Percentiles rank a stretch among this genome's conserved stretches.
Evolutionary conservation across 2,329 filamentous ascomycete species (phyloP).

Genomic region (Cladosporium velox): DNA sequence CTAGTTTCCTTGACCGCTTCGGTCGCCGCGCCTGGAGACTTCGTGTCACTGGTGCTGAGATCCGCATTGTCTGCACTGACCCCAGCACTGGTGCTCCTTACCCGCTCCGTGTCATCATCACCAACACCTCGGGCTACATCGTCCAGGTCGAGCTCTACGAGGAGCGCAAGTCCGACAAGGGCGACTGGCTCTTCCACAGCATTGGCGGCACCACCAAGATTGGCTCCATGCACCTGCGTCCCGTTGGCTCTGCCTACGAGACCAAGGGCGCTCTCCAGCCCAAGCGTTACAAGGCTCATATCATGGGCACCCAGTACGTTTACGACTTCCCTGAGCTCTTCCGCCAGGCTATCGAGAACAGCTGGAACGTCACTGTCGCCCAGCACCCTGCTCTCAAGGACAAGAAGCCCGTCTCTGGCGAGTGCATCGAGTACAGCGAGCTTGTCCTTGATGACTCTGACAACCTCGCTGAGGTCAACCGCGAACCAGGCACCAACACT

Average conservation of each 20-base stretch:
- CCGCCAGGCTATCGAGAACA: conserved; percentile 95
- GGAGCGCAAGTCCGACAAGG: conserved; percentile 96
- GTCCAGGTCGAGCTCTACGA: conserved; percentile 97
- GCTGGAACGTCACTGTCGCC: conserved; percentile 76
- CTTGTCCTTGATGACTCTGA: conserved; percentile 93
- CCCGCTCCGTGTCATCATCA: conserved; percentile 93
- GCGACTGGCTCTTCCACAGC: conserved; percentile 97
- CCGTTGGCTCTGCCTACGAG: conserved; percentile 88
- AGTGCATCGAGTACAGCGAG: conserved; percentile 92
- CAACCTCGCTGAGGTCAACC: conserved; percentile 87
- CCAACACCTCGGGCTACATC: conserved; percentile 96
- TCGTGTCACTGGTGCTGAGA: conserved; percentile 94
- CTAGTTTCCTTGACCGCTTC: conserved; percentile 94
- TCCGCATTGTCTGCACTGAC: conserved; percentile 97
- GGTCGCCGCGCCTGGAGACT: conserved; percentile 93
- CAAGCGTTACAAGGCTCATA: conserved; percentile 98
- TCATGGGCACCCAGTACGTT: conserved; percentile 99
- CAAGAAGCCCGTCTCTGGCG: conserved; percentile 80
- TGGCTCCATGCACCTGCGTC: conserved; percentile 89
- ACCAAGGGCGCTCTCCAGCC: conserved; percentile 99
- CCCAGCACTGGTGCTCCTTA: conserved; percentile 79
- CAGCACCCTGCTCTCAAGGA: conserved; percentile 73
- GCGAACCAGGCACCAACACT: conserved; percentile 90
- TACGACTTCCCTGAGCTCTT: conserved; percentile 99
- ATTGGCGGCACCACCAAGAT: conserved; percentile 95